Evolutionary conservation across 441 rosid species (phyloP).

Genomic region (Lepidium campestre): DNA sequence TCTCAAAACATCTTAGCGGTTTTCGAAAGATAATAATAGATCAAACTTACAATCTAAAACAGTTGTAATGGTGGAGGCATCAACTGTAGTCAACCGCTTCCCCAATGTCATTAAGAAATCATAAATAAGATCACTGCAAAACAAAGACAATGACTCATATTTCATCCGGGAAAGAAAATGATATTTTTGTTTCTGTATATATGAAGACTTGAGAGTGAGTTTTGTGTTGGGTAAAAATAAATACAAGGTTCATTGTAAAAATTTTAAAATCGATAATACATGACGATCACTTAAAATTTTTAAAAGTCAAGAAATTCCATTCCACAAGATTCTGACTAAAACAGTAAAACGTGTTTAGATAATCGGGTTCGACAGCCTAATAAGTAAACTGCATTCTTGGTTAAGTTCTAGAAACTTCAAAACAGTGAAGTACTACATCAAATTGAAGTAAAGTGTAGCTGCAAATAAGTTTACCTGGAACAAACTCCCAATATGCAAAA

Average conservation of each 20-base stretch:
- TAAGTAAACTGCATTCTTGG: neutral
- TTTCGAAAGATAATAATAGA: neutral
- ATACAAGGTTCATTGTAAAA: neutral
- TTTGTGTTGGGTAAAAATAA: neutral
- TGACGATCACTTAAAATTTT: neutral
- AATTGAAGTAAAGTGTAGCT: slow-evolving; percentile 1
- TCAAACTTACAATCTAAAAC: slow-evolving; percentile 66
- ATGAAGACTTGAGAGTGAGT: neutral
- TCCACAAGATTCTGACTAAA: neutral
- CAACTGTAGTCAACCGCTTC: slow-evolving; percentile 66
- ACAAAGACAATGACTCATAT: neutral
- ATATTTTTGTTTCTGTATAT: neutral
- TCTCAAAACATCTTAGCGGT: neutral
- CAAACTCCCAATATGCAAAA: slow-evolving; percentile 76
- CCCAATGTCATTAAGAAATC: slow-evolving; percentile 71
- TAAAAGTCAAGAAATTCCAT: neutral
- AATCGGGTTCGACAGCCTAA: neutral
- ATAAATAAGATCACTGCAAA: slow-evolving; percentile 77
- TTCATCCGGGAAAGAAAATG: neutral
- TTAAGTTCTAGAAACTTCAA: neutral
- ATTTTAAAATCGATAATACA: neutral
- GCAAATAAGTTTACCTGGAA: slow-evolving; percentile 50
- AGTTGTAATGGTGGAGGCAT: slow-evolving; percentile 72
- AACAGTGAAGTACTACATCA: neutral
- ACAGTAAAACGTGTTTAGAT: neutral